Conservation (phyloP, 305 asterid genomes). For the Fraxinus sp. region DNA sequence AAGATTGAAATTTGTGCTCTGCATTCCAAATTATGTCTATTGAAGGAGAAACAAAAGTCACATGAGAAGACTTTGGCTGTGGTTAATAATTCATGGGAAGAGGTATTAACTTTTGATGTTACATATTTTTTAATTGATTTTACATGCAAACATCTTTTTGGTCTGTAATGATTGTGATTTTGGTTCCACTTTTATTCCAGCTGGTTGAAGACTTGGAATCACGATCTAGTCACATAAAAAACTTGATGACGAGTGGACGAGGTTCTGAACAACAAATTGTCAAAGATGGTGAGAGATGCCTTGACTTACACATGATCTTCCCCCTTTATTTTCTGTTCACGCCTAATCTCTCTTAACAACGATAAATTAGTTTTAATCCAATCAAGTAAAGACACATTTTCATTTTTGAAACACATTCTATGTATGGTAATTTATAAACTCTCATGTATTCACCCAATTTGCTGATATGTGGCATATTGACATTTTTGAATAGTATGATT, state of each 20-base stretch:
- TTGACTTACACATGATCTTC: conserved; percentile 19
- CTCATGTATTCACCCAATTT: not conserved
- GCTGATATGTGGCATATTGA: conserved; percentile 6
- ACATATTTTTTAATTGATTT: not conserved
- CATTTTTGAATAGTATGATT: not conserved
- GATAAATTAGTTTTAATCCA: not conserved
- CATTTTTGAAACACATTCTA: not conserved
- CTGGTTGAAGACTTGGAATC: conserved; percentile 69
- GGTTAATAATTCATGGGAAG: conserved; percentile 65
- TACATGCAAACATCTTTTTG: not conserved
- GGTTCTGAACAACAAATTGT: conserved; percentile 38
- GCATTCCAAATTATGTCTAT: conserved; percentile 48
- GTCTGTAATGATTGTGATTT: conserved; percentile 23
- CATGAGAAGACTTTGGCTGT: conserved; percentile 48
- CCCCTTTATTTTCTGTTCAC: not conserved
- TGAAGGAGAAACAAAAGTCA: conserved; percentile 64
- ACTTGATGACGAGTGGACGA: conserved; percentile 42
- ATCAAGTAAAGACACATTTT: not conserved
- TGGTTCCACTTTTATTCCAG: conserved; percentile 42
- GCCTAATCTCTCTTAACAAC: not conserved
- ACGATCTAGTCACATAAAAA: conserved; percentile 44
- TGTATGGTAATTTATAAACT: not conserved
- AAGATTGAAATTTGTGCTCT: conserved; percentile 67
- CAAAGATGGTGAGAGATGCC: conserved; percentile 44
- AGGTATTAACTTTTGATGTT: conserved; percentile 43